Conservation (phyloP, 73 alveolate species). For the Paramecium sexaurelia region DNA sequence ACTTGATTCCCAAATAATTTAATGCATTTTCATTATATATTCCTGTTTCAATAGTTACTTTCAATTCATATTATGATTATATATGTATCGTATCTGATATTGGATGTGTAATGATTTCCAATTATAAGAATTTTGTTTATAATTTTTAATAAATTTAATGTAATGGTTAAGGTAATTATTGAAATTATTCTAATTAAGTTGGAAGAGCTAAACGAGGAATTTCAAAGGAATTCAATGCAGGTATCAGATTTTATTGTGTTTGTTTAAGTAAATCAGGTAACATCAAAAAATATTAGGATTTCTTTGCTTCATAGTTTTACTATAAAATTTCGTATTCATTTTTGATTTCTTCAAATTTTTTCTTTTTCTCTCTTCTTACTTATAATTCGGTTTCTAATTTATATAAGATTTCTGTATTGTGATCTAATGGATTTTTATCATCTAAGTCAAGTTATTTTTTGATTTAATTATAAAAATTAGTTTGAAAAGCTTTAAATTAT, state of each 20-base stretch:
- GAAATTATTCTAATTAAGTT: neutral
- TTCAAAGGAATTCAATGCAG: neutral
- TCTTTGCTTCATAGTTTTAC: neutral
- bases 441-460: neutral
- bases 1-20: neutral
- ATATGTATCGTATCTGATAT: neutral
- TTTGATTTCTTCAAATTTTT: constrained; percentile 12
- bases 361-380: constrained; percentile 23
- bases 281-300: neutral
- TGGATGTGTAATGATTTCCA: constrained; percentile 1
- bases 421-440: constrained; percentile 2
- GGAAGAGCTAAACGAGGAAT: constrained; percentile 22
- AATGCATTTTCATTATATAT: neutral
- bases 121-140: neutral
- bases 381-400: constrained; percentile 20
- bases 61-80: constrained; percentile 30
- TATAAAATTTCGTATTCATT: neutral
- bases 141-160: constrained; percentile 24
- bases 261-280: constrained; percentile 10
- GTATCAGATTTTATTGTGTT: neutral
- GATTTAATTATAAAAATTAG: neutral
- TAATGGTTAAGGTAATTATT: constrained; percentile 29
- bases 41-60: constrained; percentile 9
- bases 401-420: neutral
- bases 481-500: neutral